Percentiles rank a stretch among this genome's conserved stretches.
Conservation (phyloP, 2,329 filamentous ascomycete species). For the Trichoderma sp. region DNA sequence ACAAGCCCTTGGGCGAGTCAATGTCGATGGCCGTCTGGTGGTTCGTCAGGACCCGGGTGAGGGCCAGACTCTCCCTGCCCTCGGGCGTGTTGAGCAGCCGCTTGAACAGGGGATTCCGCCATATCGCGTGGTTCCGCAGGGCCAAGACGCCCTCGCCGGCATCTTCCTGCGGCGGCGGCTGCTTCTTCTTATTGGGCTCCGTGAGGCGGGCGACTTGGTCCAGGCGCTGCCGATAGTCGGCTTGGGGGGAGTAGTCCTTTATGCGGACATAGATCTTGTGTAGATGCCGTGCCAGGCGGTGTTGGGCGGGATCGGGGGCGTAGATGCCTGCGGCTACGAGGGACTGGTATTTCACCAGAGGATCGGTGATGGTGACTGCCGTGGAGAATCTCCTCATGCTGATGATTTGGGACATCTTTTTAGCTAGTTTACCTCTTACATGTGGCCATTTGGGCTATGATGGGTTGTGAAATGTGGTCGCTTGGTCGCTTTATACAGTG, state of each 20-base stretch:
- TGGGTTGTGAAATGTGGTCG: background rate
- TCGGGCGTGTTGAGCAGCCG: constrained; percentile 61
- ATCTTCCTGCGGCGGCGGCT: constrained; percentile 34
- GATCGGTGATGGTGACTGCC: constrained; percentile 67
- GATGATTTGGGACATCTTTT: background rate
- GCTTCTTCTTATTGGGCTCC: constrained; percentile 33
- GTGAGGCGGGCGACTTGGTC: constrained; percentile 58
- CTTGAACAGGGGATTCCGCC: constrained; percentile 60
- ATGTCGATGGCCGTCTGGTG: constrained; percentile 72
- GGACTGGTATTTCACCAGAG: constrained; percentile 74
- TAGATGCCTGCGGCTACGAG: constrained; percentile 68
- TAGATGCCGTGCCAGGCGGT: constrained; percentile 73
- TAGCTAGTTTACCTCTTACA: background rate
- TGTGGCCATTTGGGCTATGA: background rate
- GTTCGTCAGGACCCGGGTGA: constrained; percentile 69
- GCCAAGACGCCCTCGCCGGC: constrained; percentile 48
- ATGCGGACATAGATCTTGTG: constrained; percentile 74
- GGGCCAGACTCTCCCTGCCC: constrained; percentile 60
- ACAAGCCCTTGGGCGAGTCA: constrained; percentile 71
- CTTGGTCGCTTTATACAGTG: background rate
- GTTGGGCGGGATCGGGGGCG: constrained; percentile 70
- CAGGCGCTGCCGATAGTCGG: constrained; percentile 69
- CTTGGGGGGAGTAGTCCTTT: constrained; percentile 75
- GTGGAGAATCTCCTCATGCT: constrained; percentile 46
- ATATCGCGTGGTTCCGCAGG: constrained; percentile 56